These are phyloP conservation scores for Anaeramoeba flamelloides DNA, from an alignment of 78 protist species.

Conservation along the genomic window DNA sequence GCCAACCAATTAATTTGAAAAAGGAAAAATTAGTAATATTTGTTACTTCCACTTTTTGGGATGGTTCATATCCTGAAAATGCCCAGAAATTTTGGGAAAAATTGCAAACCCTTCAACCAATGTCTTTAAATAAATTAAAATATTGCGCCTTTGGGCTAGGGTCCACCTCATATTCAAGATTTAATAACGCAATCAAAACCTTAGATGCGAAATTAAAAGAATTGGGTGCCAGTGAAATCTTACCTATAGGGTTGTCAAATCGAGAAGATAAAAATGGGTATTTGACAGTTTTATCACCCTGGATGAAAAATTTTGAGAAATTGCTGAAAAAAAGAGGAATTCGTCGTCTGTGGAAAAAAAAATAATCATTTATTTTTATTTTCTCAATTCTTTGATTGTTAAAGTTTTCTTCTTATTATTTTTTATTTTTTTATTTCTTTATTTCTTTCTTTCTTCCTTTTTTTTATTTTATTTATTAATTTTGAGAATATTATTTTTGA, in stretches of 20 bases:
- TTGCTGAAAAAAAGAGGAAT: too few relatives aligned
- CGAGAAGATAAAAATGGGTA: conserved; percentile 5
- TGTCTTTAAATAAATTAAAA: not conserved
- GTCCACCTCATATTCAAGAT: conserved; percentile 10
- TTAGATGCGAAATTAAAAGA: not conserved
- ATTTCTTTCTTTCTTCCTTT: too few relatives aligned
- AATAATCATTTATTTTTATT: too few relatives aligned
- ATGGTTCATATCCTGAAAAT: conserved; percentile 17
- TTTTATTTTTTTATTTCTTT: too few relatives aligned
- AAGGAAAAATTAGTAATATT: not conserved
- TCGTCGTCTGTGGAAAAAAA: too few relatives aligned
- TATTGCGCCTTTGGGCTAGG: conserved; percentile 22
- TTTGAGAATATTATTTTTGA: too few relatives aligned
- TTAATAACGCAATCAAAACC: conserved; percentile 12
- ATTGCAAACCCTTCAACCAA: not conserved
- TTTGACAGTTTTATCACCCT: too few relatives aligned
- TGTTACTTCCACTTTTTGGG: conserved; percentile 22
- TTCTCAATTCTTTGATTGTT: too few relatives aligned
- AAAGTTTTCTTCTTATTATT: too few relatives aligned
- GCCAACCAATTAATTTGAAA: not conserved
- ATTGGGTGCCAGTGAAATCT: conserved; percentile 9
- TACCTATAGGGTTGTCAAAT: conserved; percentile 7
- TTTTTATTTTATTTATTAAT: too few relatives aligned
- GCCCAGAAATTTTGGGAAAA: conserved; percentile 6
- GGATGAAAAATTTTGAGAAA: too few relatives aligned